Percentiles rank a stretch among this genome's conserved stretches.
phyloP scores from a whole-genome alignment of 2,329 filamentous ascomycete species.

The Fonsecaea nubica region DNA sequence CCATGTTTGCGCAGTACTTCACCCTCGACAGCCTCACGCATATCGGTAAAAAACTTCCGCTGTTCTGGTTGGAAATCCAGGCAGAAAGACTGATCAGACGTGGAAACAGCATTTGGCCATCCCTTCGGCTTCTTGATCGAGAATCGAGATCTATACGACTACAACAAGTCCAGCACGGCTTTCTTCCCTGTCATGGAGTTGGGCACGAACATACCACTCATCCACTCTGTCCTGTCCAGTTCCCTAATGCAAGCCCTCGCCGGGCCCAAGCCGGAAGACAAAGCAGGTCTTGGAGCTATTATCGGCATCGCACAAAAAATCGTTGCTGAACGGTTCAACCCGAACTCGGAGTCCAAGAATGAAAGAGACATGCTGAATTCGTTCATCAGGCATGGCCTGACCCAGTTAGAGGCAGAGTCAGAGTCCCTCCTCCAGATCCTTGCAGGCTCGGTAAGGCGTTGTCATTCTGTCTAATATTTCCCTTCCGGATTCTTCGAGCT shows the following conservation, averaged over 20 bases:
- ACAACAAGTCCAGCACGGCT: constrained; percentile 11
- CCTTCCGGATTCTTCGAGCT: background rate
- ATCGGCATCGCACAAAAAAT: constrained; percentile 29
- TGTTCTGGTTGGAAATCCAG: too few relatives aligned
- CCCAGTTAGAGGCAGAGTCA: constrained; percentile 13
- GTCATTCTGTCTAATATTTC: background rate
- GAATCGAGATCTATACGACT: constrained; percentile 26
- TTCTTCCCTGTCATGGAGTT: constrained; percentile 13
- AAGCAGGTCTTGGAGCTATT: constrained; percentile 28
- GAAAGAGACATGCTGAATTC: constrained; percentile 42
- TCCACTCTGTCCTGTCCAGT: constrained; percentile 15
- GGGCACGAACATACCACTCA: constrained; percentile 8
- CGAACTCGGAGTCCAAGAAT: constrained; percentile 7
- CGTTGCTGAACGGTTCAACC: constrained; percentile 36
- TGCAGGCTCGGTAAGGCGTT: constrained; percentile 18
- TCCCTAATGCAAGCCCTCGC: constrained; percentile 5
- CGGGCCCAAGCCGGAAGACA: constrained; percentile 10
- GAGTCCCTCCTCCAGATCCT: constrained; percentile 28
- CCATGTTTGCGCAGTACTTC: constrained; percentile 25
- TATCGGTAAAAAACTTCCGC: constrained; percentile 14
- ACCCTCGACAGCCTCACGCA: constrained; percentile 29
- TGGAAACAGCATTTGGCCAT: constrained; percentile 21
- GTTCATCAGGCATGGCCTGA: constrained; percentile 41
- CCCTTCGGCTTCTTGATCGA: constrained; percentile 28
- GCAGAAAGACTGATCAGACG: background rate